Conservation (phyloP, 305 asterid species). For the Rubia balearica region DNA sequence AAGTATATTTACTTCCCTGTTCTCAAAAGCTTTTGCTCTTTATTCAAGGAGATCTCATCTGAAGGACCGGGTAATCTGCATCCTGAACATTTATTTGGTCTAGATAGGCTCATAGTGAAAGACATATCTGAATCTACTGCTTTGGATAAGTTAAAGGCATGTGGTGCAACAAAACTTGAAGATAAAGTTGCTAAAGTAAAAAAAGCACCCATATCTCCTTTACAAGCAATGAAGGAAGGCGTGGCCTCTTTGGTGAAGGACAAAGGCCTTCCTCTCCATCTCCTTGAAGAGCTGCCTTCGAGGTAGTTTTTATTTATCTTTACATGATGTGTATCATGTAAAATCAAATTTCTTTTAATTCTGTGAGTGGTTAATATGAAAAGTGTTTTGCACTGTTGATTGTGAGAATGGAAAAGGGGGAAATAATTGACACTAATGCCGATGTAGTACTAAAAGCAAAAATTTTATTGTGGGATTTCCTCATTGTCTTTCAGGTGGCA, state of each 20-base stretch:
- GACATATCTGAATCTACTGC: conserved; percentile 51
- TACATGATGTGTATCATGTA: conserved; percentile 5
- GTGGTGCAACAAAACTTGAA: conserved; percentile 54
- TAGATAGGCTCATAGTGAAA: conserved; percentile 20
- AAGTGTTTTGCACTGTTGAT: background rate
- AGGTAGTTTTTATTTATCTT: conserved; percentile 39
- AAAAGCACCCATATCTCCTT: conserved; percentile 60
- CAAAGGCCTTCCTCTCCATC: conserved; percentile 50
- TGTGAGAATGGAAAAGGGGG: background rate
- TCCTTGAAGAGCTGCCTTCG: conserved; percentile 73
- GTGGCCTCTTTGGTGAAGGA: conserved; percentile 48
- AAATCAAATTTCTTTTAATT: background rate
- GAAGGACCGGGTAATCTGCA: conserved; percentile 29
- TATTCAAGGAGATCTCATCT: conserved; percentile 34
- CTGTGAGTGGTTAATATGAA: background rate
- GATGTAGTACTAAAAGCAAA: background rate
- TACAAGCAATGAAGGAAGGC: conserved; percentile 66
- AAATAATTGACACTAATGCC: background rate
- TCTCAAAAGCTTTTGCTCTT: conserved; percentile 39
- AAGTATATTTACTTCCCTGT: conserved; percentile 70
- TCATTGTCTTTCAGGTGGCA: conserved; percentile 68
- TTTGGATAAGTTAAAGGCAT: conserved; percentile 46
- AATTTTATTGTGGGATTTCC: conserved; percentile 10
- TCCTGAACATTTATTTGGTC: conserved; percentile 25
- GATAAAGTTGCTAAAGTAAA: conserved; percentile 57